phyloP scores from a whole-genome alignment of 1,284 basidiomycete genomes.

The Sphaerobolus stellatus region DNA sequence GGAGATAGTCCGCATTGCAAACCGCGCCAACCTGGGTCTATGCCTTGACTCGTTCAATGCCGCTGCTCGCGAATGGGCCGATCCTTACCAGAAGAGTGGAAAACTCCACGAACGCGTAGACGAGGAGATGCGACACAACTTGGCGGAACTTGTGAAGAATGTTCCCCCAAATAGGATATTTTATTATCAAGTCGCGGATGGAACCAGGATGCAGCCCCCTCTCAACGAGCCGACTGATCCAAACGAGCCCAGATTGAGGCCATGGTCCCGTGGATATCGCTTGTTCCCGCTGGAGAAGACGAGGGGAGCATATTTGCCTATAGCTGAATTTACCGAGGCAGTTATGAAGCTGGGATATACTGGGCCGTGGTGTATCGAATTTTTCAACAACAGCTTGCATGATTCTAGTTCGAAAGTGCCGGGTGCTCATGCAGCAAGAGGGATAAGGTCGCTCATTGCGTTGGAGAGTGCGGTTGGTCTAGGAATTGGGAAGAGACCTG shows the following conservation, averaged over 20 bases:
- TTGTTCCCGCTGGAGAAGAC: conserved; percentile 11
- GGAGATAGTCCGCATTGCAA: conserved; percentile 8
- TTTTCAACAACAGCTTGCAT: conserved; percentile 10
- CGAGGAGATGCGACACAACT: not conserved
- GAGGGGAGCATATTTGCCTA: conserved; percentile 11
- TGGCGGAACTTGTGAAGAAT: conserved; percentile 1
- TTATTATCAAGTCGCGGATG: conserved; percentile 14
- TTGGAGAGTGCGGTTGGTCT: too few relatives aligned
- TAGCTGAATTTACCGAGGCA: conserved; percentile 10
- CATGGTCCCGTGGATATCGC: conserved; percentile 12
- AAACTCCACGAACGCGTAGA: not conserved
- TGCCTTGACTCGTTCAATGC: conserved; percentile 15
- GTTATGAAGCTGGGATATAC: conserved; percentile 4
- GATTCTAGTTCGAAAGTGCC: conserved; percentile 2
- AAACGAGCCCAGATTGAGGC: conserved; percentile 5
- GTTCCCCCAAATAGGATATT: conserved; percentile 9
- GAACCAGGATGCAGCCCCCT: conserved; percentile 8
- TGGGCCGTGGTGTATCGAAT: conserved; percentile 11
- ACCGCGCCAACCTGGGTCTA: conserved; percentile 12
- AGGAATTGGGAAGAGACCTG: too few relatives aligned
- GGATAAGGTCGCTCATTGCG: conserved; percentile 1
- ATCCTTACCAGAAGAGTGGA: conserved; percentile 5
- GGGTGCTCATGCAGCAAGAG: conserved; percentile 6
- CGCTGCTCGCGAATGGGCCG: conserved; percentile 13
- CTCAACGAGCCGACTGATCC: conserved; percentile 7